These are phyloP conservation scores for Sphenostylis stenocarpa DNA, from an alignment of 306 rosid genomes.

Conservation along the genomic window DNA sequence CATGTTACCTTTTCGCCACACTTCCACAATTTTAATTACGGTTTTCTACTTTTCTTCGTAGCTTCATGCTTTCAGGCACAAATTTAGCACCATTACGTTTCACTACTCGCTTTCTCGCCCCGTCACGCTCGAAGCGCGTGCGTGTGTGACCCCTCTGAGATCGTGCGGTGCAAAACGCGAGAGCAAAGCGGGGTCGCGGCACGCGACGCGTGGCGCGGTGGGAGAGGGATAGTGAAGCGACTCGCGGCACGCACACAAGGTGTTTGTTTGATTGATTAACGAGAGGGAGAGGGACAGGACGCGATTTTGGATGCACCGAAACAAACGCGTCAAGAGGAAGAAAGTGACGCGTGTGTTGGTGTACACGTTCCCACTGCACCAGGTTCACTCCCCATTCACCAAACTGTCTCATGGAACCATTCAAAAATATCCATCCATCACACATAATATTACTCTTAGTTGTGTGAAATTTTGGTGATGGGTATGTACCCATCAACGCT, in stretches of 20 bases:
- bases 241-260: not conserved
- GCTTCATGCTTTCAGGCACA: not conserved
- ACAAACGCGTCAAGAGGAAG: conserved; percentile 49
- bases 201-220: not conserved
- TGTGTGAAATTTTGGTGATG: too few species aligned
- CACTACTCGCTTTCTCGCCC: not conserved
- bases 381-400: conserved; percentile 27
- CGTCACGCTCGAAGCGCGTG: not conserved
- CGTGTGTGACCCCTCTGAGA: not conserved
- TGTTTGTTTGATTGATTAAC: conserved; percentile 1
- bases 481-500: too few species aligned
- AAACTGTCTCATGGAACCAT: conserved; percentile 36
- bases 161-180: not conserved
- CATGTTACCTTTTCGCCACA: not conserved
- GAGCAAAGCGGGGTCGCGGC: rapidly evolving
- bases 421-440: conserved; percentile 19
- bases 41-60: not conserved
- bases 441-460: not conserved
- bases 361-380: not conserved
- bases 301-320: conserved; percentile 39
- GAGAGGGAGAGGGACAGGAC: conserved; percentile 12
- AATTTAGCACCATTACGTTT: not conserved
- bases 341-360: conserved; percentile 34
- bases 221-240: not conserved
- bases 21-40: not conserved